Evolutionary conservation across 2,329 filamentous ascomycete species (phyloP), one percentile per base, ranked within the genome.

Genomic region (Scytalidium lignicola): DNA sequence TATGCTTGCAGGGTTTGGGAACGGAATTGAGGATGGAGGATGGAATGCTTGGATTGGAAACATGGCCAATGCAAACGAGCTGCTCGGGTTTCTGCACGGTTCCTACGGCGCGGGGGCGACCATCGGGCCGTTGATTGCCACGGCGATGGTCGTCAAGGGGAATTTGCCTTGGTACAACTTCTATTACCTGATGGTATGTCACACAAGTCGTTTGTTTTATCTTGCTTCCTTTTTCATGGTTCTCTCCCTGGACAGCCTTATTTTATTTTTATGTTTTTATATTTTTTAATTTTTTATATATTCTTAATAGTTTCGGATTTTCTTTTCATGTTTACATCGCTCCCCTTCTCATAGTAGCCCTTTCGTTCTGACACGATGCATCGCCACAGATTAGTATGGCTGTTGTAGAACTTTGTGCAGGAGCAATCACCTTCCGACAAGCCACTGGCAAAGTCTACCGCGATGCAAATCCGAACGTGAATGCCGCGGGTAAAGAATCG

Each of bases 101-200:
- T 79, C 79, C 32, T 92, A 90, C 60, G 86, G 86, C 1, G 60
- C 88, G 0, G 88, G 88, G 0, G 88, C 83, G 1, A 83, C 85
- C 0, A 70, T 90, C 12, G 74, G 77, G 2, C 88, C 87, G 0
- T 65, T 91, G 6, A 74, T 90, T 51, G 86, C 86, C 1, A 90
- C 88, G 0, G 76, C 78, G 3, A 82, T 92, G 78, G 79, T 91
- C 29, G 82, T 83, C 0, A 81, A 80, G 55, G 80, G 70, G 0
- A 56, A 69, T 3, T 61, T 85, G 45, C 71, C 71, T 0, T 93
- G 88, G 88, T 89, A 83, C 58, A 73, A 70, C 10, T 91, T 86
- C 65, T 92, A 88, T 66, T 90, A 89, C 61, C 68, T 90, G 49
- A 86, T 90, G 82, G 80, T 86, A 59, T 53, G 74, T 62, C 13